These are phyloP conservation scores for Syzygium malaccense DNA, from an alignment of 441 rosid genomes.

Conservation along the genomic window DNA sequence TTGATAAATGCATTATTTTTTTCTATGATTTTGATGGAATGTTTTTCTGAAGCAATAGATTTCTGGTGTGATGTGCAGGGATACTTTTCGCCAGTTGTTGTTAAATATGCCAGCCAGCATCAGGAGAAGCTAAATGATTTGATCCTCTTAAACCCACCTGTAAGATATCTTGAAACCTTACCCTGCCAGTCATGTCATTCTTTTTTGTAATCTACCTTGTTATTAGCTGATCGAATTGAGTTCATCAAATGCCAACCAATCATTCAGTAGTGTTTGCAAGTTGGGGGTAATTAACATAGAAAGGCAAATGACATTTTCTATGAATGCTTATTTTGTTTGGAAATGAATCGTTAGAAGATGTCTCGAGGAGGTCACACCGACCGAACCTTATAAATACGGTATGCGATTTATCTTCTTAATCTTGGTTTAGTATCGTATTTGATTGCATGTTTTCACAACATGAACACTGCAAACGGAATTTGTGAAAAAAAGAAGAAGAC, in stretches of 20 bases:
- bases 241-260: not conserved
- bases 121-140: conserved; percentile 63
- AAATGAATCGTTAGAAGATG: not conserved
- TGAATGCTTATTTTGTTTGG: not conserved
- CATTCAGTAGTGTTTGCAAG: not conserved
- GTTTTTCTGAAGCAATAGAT: not conserved
- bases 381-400: fast-evolving
- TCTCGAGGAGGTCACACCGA: not conserved
- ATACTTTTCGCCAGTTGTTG: conserved; percentile 64
- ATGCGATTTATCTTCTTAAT: not conserved
- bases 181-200: not conserved
- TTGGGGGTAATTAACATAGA: not conserved
- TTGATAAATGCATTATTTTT: not conserved
- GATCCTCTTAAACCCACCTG: conserved; percentile 85
- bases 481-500: not conserved
- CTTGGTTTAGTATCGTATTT: not conserved
- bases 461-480: not conserved
- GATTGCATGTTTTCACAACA: not conserved
- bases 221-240: not conserved
- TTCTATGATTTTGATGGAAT: not conserved
- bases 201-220: not conserved
- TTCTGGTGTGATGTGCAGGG: conserved; percentile 39
- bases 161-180: conserved; percentile 23
- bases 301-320: not conserved
- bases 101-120: conserved; percentile 62